Percentiles rank a stretch among this genome's conserved stretches.
These are phyloP conservation scores for Lentinus brumalis DNA, from an alignment of 768 basidiomycete species.

Conservation along the genomic window DNA sequence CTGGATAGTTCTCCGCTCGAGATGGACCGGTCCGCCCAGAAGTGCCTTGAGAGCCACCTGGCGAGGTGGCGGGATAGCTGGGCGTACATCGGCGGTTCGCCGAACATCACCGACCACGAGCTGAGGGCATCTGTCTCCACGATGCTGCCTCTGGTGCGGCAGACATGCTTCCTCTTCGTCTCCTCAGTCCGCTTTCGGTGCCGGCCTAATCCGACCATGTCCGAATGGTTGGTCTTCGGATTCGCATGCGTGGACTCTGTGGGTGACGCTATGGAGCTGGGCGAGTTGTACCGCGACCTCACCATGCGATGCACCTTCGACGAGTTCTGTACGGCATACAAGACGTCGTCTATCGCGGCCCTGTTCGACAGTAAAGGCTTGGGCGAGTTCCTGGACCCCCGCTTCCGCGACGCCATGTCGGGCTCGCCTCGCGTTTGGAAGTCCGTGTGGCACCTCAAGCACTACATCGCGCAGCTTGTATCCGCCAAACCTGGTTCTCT, in stretches of 20 bases:
- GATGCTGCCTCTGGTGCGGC: no score
- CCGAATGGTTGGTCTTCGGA: conserved; percentile 18
- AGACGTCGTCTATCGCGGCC: conserved; percentile 21
- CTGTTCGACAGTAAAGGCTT: not conserved
- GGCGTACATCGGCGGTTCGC: not conserved
- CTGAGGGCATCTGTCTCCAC: no score
- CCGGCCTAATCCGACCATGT: not conserved
- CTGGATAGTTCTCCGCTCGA: conserved; percentile 19
- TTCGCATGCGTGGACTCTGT: conserved; percentile 19
- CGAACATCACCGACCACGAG: not conserved
- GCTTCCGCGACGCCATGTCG: conserved; percentile 31
- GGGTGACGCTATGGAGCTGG: conserved; percentile 4
- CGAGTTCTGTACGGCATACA: conserved; percentile 36
- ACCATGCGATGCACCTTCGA: conserved; percentile 35
- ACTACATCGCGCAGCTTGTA: conserved; percentile 21
- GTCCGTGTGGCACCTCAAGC: conserved; percentile 44
- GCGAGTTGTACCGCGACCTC: conserved; percentile 27
- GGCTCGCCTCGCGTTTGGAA: conserved; percentile 18
- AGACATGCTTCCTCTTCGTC: not conserved
- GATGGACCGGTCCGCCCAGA: no score
- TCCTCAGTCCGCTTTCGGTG: no score
- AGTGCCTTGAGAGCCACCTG: not conserved
- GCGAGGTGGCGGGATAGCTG: no score
- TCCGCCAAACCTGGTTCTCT: not conserved
- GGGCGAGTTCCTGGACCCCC: not conserved